A percentile compares a stretch with the other conserved stretches of the same genome.
Conservation (phyloP, 495 filamentous ascomycete genomes). For the Neurospora sp. region DNA sequence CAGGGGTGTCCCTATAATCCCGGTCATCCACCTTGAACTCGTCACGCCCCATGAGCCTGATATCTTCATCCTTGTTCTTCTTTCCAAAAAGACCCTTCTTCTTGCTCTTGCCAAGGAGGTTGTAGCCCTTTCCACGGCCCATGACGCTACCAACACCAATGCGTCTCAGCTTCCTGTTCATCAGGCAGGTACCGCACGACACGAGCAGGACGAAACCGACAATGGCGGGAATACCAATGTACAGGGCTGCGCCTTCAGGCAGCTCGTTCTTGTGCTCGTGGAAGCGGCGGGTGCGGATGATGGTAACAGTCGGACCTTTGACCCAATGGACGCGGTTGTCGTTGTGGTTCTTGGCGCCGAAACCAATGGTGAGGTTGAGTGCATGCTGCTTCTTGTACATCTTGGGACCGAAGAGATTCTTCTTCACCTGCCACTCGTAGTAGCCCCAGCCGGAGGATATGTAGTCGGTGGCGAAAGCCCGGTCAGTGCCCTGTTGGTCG, state of each 20-base stretch:
- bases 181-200: slow-evolving; percentile 23
- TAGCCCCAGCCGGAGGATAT: slow-evolving; percentile 29
- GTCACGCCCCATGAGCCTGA: slow-evolving; percentile 30
- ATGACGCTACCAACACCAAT: slow-evolving; percentile 32
- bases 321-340: slow-evolving; percentile 7
- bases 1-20: background rate
- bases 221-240: slow-evolving; percentile 32
- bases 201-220: slow-evolving; percentile 25
- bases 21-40: background rate
- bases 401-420: slow-evolving; percentile 13
- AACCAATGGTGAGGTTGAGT: slow-evolving; percentile 31
- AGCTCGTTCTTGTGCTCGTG: slow-evolving; percentile 10
- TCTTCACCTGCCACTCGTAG: slow-evolving; percentile 27
- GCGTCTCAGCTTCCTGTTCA: slow-evolving; percentile 26
- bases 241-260: slow-evolving; percentile 18
- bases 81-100: slow-evolving; percentile 17
- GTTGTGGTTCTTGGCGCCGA: slow-evolving; percentile 20
- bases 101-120: slow-evolving; percentile 24
- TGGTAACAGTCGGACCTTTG: slow-evolving; percentile 22
- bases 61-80: slow-evolving; percentile 20
- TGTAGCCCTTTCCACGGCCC: slow-evolving; percentile 24
- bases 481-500: slow-evolving; percentile 17
- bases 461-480: slow-evolving; percentile 26
- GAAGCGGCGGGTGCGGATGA: slow-evolving; percentile 15
- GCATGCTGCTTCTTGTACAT: slow-evolving; percentile 11